Evolutionary conservation across 805 yeast genomes (phyloP), one percentile per base, ranked within the genome.

Genomic region (Nadsonia fulvescens): DNA sequence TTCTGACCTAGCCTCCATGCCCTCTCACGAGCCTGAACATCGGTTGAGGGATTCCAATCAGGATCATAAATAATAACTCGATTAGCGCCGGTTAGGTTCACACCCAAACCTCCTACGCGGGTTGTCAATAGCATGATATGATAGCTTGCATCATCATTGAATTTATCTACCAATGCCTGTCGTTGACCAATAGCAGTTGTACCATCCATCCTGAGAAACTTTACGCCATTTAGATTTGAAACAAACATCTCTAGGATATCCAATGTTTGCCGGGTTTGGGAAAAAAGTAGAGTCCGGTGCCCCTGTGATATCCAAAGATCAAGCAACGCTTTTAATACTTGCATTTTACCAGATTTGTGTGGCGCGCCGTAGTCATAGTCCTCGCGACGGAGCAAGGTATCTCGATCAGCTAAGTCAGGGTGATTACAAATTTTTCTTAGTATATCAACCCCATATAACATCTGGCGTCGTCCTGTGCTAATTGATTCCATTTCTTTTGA

Each of bases 11-110:
- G 58, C 36, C 98, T 59, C 96, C 96, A 89, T 0, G 96, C 95
- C 25, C 98, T 54, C 46, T 86, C 98, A 32, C 96, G 59, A 0
- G 98, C 98, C 49, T 86, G 98, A 32, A 83, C 62, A 53, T 86
- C 98, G 0, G 96, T 89, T 1, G 94, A 81, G 1, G 98, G 98
- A 43, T 86, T 86, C 98, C 98, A 86, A 49, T 89, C 96, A 0
- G 98, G 98, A 42, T 86, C 98, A 45, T 65, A 86, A 9, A 86
- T 86, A 12, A 86, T 79, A 8, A 86, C 94, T 23, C 96, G 54
- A 37, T 82, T 82, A 0, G 98, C 96, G 3, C 96, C 96, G 0
- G 94, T 86, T 23, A 86, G 48, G 46, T 86, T 86, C 2, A 86
- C 78, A 12, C 98, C 98, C 20, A 89, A 54, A 0, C 98, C 98